A percentile compares a stretch with the other conserved stretches of the same genome.
Evolutionary conservation across 495 filamentous ascomycete genomes (phyloP).

Genomic region (Beverwykella pulmonaria): DNA sequence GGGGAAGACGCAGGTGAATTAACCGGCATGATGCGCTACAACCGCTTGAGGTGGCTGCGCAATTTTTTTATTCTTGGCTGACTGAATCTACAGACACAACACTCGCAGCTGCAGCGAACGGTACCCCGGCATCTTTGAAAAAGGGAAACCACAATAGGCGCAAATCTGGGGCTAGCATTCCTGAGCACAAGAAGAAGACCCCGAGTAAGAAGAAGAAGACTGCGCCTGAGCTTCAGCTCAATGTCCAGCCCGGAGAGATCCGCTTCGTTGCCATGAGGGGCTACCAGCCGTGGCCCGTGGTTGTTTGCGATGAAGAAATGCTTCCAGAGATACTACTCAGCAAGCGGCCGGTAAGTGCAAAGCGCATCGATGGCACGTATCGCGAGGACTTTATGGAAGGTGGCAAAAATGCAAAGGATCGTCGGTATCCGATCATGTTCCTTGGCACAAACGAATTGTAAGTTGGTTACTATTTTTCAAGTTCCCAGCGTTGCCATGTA

Average conservation of each 20-base stretch:
- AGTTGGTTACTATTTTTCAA: conserved; percentile 43
- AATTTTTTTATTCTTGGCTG: background rate
- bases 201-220: conserved; percentile 87
- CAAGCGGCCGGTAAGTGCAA: conserved; percentile 77
- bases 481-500: background rate
- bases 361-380: conserved; percentile 76
- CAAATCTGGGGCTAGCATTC: conserved; percentile 68
- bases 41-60: background rate
- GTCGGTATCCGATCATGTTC: conserved; percentile 93
- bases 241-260: conserved; percentile 83
- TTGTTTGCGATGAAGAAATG: conserved; percentile 91
- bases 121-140: conserved; percentile 43
- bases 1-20: conserved; percentile 18
- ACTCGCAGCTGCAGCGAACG: conserved; percentile 29
- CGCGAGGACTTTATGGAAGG: conserved; percentile 80
- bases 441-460: conserved; percentile 93
- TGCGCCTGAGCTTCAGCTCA: conserved; percentile 68
- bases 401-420: conserved; percentile 77
- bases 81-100: conserved; percentile 15
- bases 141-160: conserved; percentile 52
- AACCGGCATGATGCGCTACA: background rate
- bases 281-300: conserved; percentile 85
- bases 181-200: conserved; percentile 74
- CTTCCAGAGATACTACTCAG: conserved; percentile 71
- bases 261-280: conserved; percentile 87